phyloP scores from a whole-genome alignment of 73 alveolate genomes.

The Halteria grandinella region DNA sequence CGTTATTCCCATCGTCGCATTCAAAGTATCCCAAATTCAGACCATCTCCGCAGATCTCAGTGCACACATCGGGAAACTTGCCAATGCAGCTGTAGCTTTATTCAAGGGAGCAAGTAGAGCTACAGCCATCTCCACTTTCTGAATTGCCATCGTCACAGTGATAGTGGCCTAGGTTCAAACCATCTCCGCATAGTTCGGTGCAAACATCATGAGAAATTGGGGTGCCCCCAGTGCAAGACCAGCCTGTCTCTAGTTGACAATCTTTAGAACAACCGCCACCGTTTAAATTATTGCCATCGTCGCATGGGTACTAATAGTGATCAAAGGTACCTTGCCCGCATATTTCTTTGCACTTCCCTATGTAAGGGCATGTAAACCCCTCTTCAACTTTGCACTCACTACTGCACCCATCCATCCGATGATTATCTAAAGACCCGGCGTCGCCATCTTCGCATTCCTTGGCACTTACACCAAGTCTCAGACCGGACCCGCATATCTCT shows the following conservation, averaged over 20 bases:
- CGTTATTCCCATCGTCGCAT: slow-evolving; percentile 47
- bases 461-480: too few species aligned
- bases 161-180: slow-evolving; percentile 5
- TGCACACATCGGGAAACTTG: slow-evolving; percentile 10
- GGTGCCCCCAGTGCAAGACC: slow-evolving; percentile 60
- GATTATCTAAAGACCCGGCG: too few species aligned
- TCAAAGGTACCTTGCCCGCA: too few species aligned
- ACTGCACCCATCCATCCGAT: too few species aligned
- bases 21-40: slow-evolving; percentile 2
- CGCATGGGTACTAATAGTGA: slow-evolving; percentile 61
- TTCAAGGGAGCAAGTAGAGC: slow-evolving; percentile 2
- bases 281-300: slow-evolving; percentile 65
- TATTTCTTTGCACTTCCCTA: too few species aligned
- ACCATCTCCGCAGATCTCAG: slow-evolving; percentile 46
- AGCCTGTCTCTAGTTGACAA: slow-evolving; percentile 70
- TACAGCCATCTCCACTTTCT: slow-evolving; percentile 16
- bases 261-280: slow-evolving; percentile 77
- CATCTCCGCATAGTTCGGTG: slow-evolving; percentile 55
- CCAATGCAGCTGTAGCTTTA: slow-evolving; percentile 26
- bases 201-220: slow-evolving; percentile 10
- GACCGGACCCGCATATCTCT: slow-evolving; percentile 2
- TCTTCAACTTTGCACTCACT: slow-evolving; percentile 1
- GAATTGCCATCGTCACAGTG: slow-evolving; percentile 26
- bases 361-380: slow-evolving; percentile 16
- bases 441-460: slow-evolving; percentile 13